Conservation (phyloP, 2,329 filamentous ascomycete genomes). For the Coniella vitis region DNA sequence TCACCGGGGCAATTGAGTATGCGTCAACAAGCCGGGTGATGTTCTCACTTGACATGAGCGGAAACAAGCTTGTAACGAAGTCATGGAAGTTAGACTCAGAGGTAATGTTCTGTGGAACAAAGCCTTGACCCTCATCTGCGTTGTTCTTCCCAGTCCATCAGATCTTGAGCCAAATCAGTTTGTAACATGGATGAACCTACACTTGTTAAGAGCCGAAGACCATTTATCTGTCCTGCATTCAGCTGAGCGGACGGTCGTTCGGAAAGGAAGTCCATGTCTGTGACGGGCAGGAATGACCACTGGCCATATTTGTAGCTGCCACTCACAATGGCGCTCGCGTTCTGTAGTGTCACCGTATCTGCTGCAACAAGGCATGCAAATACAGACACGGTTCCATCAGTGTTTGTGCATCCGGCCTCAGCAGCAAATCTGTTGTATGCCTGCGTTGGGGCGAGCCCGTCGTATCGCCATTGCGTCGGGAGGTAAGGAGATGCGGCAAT, state of each 20-base stretch:
- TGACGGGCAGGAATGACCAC: constrained; percentile 29
- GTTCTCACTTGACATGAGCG: constrained; percentile 32
- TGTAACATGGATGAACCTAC: background rate
- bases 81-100: constrained; percentile 31
- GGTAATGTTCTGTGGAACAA: constrained; percentile 37
- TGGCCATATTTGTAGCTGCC: constrained; percentile 16
- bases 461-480: constrained; percentile 5
- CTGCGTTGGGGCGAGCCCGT: constrained; percentile 1
- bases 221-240: constrained; percentile 24
- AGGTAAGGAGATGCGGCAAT: constrained; percentile 9
- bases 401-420: constrained; percentile 1
- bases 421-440: constrained; percentile 6
- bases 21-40: constrained; percentile 22
- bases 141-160: constrained; percentile 26
- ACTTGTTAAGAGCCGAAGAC: constrained; percentile 20
- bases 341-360: constrained; percentile 25
- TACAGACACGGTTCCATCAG: constrained; percentile 1
- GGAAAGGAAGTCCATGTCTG: constrained; percentile 27
- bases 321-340: constrained; percentile 20
- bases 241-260: constrained; percentile 26
- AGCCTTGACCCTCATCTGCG: constrained; percentile 42
- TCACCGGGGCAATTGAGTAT: constrained; percentile 18
- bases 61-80: constrained; percentile 34
- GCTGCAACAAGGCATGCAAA: constrained; percentile 21
- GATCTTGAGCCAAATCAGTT: no score